phyloP scores from a whole-genome alignment of 306 rosid species.

The Hippophae tibetana region DNA sequence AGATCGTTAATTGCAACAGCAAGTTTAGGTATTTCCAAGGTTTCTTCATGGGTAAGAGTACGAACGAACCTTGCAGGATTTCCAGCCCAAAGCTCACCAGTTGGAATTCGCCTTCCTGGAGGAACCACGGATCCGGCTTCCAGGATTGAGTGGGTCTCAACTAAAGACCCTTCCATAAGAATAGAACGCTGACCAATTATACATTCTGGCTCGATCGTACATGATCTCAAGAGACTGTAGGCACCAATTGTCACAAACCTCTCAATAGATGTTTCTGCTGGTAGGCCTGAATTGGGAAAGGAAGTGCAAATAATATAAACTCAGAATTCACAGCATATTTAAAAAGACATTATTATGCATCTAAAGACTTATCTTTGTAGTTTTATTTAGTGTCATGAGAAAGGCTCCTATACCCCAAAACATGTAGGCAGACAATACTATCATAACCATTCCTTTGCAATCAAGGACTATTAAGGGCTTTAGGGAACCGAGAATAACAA shows the following conservation, averaged over 20 bases:
- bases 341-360: not conserved
- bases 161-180: slow-evolving; percentile 95
- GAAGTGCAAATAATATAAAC: slow-evolving; percentile 10
- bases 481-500: not conserved
- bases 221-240: slow-evolving; percentile 82
- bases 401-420: not conserved
- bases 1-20: slow-evolving; percentile 88
- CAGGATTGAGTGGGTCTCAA: slow-evolving; percentile 88
- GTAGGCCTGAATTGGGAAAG: slow-evolving; percentile 62
- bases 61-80: slow-evolving; percentile 93
- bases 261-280: slow-evolving; percentile 78
- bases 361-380: too few species aligned
- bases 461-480: not conserved
- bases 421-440: not conserved
- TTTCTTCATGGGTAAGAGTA: slow-evolving; percentile 80
- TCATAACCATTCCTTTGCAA: not conserved
- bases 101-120: slow-evolving; percentile 90
- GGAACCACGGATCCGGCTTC: slow-evolving; percentile 99
- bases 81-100: slow-evolving; percentile 97
- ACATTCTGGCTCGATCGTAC: slow-evolving; percentile 96
- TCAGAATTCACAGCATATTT: not conserved
- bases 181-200: slow-evolving; percentile 95
- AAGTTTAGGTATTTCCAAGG: slow-evolving; percentile 89
- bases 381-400: too few species aligned
- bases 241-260: slow-evolving; percentile 92